Evolutionary conservation across 345 rosid genomes (phyloP).

Genomic region (Acer saccharum): DNA sequence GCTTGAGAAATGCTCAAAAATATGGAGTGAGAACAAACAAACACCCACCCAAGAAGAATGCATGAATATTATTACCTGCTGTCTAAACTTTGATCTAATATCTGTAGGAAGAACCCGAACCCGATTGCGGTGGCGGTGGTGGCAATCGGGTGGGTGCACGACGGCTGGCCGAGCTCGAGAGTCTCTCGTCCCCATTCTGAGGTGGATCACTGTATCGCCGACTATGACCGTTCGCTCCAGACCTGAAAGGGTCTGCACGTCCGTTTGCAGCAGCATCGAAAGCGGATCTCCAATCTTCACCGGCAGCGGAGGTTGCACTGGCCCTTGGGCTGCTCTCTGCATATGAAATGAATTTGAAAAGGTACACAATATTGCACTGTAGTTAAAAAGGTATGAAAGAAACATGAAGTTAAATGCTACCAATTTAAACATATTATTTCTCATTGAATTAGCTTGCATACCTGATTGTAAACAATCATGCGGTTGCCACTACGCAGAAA

Average conservation of each 20-base stretch:
- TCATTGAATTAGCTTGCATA: not conserved
- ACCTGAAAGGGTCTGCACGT: constrained; percentile 40
- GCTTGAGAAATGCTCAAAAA: constrained; percentile 23
- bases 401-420: not conserved
- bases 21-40: constrained; percentile 15
- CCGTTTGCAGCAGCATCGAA: constrained; percentile 90
- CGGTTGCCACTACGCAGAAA: not conserved
- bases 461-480: not conserved
- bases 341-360: not conserved
- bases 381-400: not conserved
- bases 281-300: constrained; percentile 98
- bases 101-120: constrained; percentile 50
- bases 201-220: constrained; percentile 69
- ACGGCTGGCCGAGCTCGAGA: constrained; percentile 54
- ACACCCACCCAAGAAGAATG: constrained; percentile 18
- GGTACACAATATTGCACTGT: not conserved
- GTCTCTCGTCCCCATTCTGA: constrained; percentile 71
- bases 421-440: not conserved
- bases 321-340: constrained; percentile 89
- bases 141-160: constrained; percentile 82
- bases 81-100: constrained; percentile 33
- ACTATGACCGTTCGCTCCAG: constrained; percentile 61
- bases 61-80: constrained; percentile 13
- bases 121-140: constrained; percentile 74
- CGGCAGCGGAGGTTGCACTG: constrained; percentile 46